These are phyloP conservation scores for Populus hybrid DNA, from an alignment of 441 rosid genomes.

Conservation along the genomic window DNA sequence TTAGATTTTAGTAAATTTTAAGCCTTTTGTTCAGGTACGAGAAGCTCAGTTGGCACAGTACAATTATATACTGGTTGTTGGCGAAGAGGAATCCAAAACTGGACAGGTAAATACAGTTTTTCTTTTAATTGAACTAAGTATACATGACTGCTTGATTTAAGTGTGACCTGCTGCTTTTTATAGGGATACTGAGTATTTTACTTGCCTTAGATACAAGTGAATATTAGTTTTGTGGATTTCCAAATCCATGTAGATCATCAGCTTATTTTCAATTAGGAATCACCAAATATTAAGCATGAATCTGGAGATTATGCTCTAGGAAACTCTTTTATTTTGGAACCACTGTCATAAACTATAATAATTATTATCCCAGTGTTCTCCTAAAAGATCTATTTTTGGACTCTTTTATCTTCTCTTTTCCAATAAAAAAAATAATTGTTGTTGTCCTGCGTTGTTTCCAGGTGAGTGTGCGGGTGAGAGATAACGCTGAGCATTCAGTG, in stretches of 20 bases:
- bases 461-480: constrained; percentile 91
- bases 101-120: constrained; percentile 54
- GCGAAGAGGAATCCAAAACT: constrained; percentile 74
- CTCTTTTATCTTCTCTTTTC: neutral
- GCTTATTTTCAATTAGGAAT: neutral
- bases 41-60: constrained; percentile 98
- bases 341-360: neutral
- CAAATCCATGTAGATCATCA: neutral
- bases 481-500: constrained; percentile 55
- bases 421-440: neutral
- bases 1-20: neutral
- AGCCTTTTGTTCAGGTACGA: constrained; percentile 52
- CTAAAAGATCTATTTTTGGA: neutral
- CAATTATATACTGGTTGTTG: constrained; percentile 93
- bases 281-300: neutral
- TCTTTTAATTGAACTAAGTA: neutral
- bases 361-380: neutral
- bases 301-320: neutral
- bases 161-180: neutral
- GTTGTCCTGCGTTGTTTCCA: constrained; percentile 13
- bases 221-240: neutral
- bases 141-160: neutral
- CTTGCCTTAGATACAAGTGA: neutral
- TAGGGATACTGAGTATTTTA: neutral
- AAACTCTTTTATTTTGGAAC: neutral